Evolutionary conservation across 768 basidiomycete genomes (phyloP).

Genomic region (Flagelloscypha sp.): DNA sequence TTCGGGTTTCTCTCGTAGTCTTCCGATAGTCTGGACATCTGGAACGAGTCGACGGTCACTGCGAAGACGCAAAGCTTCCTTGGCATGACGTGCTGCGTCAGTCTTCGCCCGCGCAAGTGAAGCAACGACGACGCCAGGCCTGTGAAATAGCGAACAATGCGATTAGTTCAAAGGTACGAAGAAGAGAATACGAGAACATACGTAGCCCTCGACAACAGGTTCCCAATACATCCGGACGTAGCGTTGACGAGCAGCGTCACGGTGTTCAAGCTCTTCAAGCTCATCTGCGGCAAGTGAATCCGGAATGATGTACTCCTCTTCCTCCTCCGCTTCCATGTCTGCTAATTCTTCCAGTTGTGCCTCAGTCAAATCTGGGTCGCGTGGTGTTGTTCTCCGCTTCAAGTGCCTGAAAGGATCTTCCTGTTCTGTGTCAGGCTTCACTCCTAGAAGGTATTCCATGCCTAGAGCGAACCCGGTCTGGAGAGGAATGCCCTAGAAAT

Average conservation of each 20-base stretch:
- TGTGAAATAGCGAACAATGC: constrained; percentile 18
- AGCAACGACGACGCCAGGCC: constrained; percentile 58
- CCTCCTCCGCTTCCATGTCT: too few species aligned
- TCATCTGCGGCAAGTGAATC: constrained; percentile 56
- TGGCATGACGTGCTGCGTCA: constrained; percentile 26
- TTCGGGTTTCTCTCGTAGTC: constrained; percentile 29
- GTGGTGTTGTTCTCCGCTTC: constrained; percentile 5
- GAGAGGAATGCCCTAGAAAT: constrained; percentile 45
- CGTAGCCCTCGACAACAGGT: constrained; percentile 60
- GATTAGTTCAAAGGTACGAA: not conserved
- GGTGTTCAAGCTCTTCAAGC: constrained; percentile 47
- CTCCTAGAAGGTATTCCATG: constrained; percentile 75
- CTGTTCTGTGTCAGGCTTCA: constrained; percentile 22
- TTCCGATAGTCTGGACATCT: constrained; percentile 26
- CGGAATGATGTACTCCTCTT: constrained; percentile 21
- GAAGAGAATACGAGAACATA: constrained; percentile 20
- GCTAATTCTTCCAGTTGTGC: constrained; percentile 2
- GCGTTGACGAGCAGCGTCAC: constrained; percentile 48
- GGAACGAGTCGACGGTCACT: constrained; percentile 32
- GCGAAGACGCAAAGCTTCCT: constrained; percentile 26
- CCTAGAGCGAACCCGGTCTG: constrained; percentile 75
- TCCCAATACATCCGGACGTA: constrained; percentile 78
- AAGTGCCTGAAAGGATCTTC: too few species aligned
- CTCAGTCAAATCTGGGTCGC: constrained; percentile 5
- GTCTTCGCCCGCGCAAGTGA: constrained; percentile 41